Evolutionary conservation across 305 asterid genomes (phyloP).

Genomic region (Fraxinus latifolia): DNA sequence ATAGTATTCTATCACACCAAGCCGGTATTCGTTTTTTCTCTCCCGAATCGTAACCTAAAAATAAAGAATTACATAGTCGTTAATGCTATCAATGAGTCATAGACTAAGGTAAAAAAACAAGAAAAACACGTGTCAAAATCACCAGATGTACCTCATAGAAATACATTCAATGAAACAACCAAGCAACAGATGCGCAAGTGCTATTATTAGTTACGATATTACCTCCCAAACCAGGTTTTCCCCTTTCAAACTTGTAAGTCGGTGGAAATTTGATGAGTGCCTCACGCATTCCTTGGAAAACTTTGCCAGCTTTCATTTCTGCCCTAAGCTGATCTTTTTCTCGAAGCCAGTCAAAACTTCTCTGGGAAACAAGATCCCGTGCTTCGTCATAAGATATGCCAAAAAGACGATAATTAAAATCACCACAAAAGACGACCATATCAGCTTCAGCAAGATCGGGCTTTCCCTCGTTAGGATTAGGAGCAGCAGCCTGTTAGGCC

Average conservation of each 20-base stretch:
- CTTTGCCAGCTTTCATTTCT: constrained; percentile 88
- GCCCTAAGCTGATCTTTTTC: constrained; percentile 90
- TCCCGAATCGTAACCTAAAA: constrained; percentile 88
- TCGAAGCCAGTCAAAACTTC: constrained; percentile 96
- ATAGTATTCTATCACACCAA: constrained; percentile 88
- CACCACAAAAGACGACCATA: constrained; percentile 80
- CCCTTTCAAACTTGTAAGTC: constrained; percentile 87
- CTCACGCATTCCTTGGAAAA: constrained; percentile 95
- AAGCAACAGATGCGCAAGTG: neutral
- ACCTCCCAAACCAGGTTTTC: constrained; percentile 96
- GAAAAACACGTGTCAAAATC: neutral
- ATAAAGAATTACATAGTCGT: neutral
- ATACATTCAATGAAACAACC: neutral
- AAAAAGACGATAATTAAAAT: constrained; percentile 86
- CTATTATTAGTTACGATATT: neutral
- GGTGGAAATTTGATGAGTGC: constrained; percentile 87
- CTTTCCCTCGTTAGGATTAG: constrained; percentile 64
- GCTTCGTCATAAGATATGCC: constrained; percentile 98
- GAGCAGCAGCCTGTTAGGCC: constrained; percentile 40
- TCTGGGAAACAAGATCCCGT: constrained; percentile 89
- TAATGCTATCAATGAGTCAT: neutral
- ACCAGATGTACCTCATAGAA: neutral
- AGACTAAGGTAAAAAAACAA: neutral
- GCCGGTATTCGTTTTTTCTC: constrained; percentile 96
- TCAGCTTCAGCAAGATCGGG: constrained; percentile 96